phyloP scores from a whole-genome alignment of 2,329 filamentous ascomycete species.

The Cladophialophora bantiana region DNA sequence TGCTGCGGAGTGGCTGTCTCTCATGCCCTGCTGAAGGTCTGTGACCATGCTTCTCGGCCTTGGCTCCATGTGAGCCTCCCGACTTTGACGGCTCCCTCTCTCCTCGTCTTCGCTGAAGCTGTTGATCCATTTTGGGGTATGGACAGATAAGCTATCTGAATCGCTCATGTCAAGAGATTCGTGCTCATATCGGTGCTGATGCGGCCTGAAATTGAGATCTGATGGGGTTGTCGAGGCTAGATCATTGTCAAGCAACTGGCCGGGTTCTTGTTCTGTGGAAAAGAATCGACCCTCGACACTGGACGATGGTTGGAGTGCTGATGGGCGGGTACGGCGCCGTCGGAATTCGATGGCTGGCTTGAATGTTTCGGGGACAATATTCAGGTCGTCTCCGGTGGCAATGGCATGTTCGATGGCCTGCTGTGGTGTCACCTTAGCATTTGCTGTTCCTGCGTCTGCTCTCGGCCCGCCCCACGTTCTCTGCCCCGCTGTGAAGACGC shows the following conservation, averaged over 20 bases:
- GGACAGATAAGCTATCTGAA: slow-evolving; percentile 38
- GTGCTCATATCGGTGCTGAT: slow-evolving; percentile 30
- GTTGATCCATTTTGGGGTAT: slow-evolving; percentile 35
- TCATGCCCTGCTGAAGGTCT: background rate
- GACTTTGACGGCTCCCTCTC: slow-evolving; percentile 3
- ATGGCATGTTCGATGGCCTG: slow-evolving; percentile 85
- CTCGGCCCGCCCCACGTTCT: slow-evolving; percentile 94
- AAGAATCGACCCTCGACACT: slow-evolving; percentile 80
- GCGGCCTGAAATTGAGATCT: slow-evolving; percentile 17
- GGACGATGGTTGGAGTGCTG: slow-evolving; percentile 72
- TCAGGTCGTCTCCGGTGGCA: slow-evolving; percentile 82
- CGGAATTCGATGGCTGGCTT: slow-evolving; percentile 51
- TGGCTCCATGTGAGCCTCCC: background rate
- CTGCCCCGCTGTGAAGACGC: slow-evolving; percentile 92
- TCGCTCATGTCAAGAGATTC: slow-evolving; percentile 39
- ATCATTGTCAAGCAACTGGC: slow-evolving; percentile 48
- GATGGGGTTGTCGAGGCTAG: slow-evolving; percentile 24
- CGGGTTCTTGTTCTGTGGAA: slow-evolving; percentile 70
- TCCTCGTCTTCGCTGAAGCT: slow-evolving; percentile 28
- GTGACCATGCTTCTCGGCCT: slow-evolving; percentile 10
- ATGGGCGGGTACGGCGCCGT: slow-evolving; percentile 46
- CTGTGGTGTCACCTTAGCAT: slow-evolving; percentile 75
- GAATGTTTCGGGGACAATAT: slow-evolving; percentile 88
- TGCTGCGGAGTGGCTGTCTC: slow-evolving; percentile 7
- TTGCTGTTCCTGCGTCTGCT: slow-evolving; percentile 83